Evolutionary conservation across 1,284 basidiomycete genomes (phyloP), one percentile per base, ranked within the genome.

Genomic region (Ganoderma resinaceum): DNA sequence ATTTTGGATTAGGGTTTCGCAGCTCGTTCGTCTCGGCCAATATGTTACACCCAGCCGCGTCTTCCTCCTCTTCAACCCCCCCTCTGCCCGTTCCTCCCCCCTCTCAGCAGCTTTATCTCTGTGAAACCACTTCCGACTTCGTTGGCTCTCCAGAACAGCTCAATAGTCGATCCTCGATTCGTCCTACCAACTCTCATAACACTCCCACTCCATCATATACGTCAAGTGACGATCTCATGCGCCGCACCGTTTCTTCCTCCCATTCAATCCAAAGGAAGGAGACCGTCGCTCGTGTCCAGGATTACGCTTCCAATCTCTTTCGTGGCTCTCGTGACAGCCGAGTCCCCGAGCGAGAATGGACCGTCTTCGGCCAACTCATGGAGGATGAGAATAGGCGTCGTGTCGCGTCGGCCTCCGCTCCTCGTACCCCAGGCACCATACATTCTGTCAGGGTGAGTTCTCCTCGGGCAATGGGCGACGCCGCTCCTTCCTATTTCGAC

Each of bases 361-460:
- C 89, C 0, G 80, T 93, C 6, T 94, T 94, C 74, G 86, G 84
- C 3, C 89, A 93, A 74, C 77, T 91, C 42, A 91, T 93, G 89
- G 86, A 90, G 74, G 89, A 60, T 42, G 37, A 89, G 60, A 86
- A 84, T 2, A 83, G 82, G 53, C 72, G 84, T 20, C 76, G 76
- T 42, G 74, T 33, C 76, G 49, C 3, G 31, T 64, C 64, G 20
- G 26, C 42, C 16, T 11, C 65, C 23, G 14, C 43, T 14, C 65
- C 58, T 31, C 61, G 66, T 18, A 60, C 59, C 1, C 62, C 66
- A 23, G 62, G 40, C 4, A 64, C 60, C 29, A n/a, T 53, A 3
- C 62, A 66, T 33, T 66, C 65, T 12, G 59, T 63, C 37, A 53
- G 57, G 1, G 62, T 79, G 52, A 46, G 66, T 65, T 62, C 67